A percentile compares a stretch with the other conserved stretches of the same genome.
phyloP scores from a whole-genome alignment of 2,329 filamentous ascomycete species.

The Bipolaris zeicola region DNA sequence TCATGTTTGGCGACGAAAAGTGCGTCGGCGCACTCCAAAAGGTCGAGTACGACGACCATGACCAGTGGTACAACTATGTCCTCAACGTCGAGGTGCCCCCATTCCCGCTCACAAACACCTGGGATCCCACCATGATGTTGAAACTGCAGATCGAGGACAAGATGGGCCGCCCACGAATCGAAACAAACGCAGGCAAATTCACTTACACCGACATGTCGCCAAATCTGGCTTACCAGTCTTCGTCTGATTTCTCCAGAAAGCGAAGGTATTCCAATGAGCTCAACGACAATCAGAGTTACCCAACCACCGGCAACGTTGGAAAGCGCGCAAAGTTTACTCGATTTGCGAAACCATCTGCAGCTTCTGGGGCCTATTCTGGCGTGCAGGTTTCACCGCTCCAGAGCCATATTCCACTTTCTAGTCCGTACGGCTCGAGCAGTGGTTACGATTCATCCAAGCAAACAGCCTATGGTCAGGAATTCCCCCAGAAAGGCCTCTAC shows the following conservation, averaged over 20 bases:
- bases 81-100: conserved; percentile 75
- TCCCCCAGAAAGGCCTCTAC: conserved; percentile 45
- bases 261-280: conserved; percentile 43
- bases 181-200: conserved; percentile 65
- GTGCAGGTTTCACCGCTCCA: conserved; percentile 47
- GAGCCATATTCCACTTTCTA: conserved; percentile 44
- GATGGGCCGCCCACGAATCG: conserved; percentile 56
- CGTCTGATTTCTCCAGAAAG: conserved; percentile 38
- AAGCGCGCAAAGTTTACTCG: conserved; percentile 50
- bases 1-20: conserved; percentile 80
- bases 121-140: conserved; percentile 62
- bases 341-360: conserved; percentile 42
- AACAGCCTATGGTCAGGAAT: conserved; percentile 35
- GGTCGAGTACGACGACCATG: conserved; percentile 62
- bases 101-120: conserved; percentile 62
- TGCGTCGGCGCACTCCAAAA: conserved; percentile 71
- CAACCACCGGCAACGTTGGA: conserved; percentile 25
- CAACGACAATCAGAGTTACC: conserved; percentile 34
- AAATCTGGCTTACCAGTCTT: conserved; percentile 39
- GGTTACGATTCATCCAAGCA: conserved; percentile 49
- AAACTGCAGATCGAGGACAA: conserved; percentile 65
- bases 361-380: conserved; percentile 41
- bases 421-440: conserved; percentile 43
- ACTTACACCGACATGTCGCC: conserved; percentile 61
- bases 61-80: conserved; percentile 70